phyloP scores from a whole-genome alignment of 441 rosid genomes.

The Gossypium lobatum region DNA sequence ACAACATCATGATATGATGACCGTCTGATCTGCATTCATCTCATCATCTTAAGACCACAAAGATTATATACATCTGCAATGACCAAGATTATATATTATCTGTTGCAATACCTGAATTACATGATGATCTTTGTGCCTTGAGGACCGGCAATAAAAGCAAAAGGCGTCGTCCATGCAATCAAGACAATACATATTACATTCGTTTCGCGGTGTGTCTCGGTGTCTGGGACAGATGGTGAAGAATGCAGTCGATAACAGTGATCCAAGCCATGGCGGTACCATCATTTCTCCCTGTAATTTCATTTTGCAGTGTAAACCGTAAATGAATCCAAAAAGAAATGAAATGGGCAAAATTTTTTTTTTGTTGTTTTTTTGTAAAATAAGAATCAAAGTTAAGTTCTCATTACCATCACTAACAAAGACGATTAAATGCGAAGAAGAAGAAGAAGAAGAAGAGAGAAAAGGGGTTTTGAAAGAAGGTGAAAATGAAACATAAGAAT shows the following conservation, averaged over 20 bases:
- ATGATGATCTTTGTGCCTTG: constrained; percentile 59
- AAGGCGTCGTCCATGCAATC: constrained; percentile 60
- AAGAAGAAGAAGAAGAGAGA: constrained; percentile 9
- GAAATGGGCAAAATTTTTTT: neutral
- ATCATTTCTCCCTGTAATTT: constrained; percentile 32
- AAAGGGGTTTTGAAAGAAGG: constrained; percentile 11
- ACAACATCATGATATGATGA: constrained; percentile 88
- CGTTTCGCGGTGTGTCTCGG: constrained; percentile 47
- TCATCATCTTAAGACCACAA: neutral
- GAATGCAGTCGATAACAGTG: constrained; percentile 49
- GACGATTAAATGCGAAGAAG: neutral
- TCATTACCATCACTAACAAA: constrained; percentile 7
- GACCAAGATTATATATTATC: neutral
- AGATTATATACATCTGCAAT: neutral
- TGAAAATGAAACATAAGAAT: constrained; percentile 21
- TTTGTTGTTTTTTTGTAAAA: no score
- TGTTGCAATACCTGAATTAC: constrained; percentile 51
- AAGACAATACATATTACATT: constrained; percentile 81
- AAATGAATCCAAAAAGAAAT: neutral
- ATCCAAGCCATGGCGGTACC: constrained; percentile 74
- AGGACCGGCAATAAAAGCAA: constrained; percentile 77
- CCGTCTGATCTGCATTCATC: constrained; percentile 56
- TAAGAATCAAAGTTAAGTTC: neutral
- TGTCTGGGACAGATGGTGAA: constrained; percentile 61
- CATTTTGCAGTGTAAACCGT: neutral